Conservation (phyloP, 202 grass and related monocot species). For the Carex sylvatica region DNA sequence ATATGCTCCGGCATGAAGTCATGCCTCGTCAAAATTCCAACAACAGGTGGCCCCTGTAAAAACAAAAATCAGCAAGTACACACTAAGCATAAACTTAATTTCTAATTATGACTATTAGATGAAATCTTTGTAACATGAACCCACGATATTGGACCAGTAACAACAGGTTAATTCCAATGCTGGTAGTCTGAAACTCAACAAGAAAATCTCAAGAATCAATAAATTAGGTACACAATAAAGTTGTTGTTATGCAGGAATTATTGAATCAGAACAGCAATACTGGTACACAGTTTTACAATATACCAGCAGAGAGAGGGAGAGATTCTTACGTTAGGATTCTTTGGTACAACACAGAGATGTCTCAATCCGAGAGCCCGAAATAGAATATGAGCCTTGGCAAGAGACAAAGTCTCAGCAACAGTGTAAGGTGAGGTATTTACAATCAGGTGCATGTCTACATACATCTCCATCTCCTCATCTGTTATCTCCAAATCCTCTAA, state of each 20-base stretch:
- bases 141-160: background rate
- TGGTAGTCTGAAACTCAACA: background rate
- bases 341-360: constrained; percentile 81
- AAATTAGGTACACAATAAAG: background rate
- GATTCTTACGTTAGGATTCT: constrained; percentile 60
- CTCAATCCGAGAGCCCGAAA: constrained; percentile 75
- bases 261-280: background rate
- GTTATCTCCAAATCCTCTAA: constrained; percentile 64
- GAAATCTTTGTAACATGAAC: background rate
- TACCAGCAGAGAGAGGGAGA: constrained; percentile 11
- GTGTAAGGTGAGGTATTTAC: constrained; percentile 90
- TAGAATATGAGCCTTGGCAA: constrained; percentile 80
- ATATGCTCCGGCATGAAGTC: constrained; percentile 95
- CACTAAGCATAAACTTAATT: background rate
- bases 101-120: background rate
- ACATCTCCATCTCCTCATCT: constrained; percentile 95
- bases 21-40: constrained; percentile 85
- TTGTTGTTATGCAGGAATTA: background rate
- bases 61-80: constrained; percentile 16
- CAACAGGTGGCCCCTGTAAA: constrained; percentile 78
- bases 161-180: background rate
- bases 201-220: background rate
- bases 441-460: constrained; percentile 76
- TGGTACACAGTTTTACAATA: background rate
- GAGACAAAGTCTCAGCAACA: constrained; percentile 84